Percentiles rank a stretch among this genome's conserved stretches.
phyloP scores from a whole-genome alignment of 805 yeast species.

The Ogataea ganodermae region DNA sequence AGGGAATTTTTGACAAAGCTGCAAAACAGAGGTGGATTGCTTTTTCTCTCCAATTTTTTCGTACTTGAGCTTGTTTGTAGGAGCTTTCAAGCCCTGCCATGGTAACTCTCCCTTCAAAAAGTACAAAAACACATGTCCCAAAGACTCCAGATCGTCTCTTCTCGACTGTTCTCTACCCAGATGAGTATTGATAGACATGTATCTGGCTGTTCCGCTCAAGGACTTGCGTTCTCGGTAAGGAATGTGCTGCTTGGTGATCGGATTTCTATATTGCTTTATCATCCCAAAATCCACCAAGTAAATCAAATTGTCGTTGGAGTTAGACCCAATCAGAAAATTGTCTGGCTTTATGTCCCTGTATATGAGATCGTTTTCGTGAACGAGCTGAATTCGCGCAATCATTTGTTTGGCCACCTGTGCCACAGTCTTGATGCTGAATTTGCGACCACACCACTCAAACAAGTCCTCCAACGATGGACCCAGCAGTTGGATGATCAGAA shows the following conservation, averaged over 20 bases:
- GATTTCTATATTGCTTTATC: conserved; percentile 85
- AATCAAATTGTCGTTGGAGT: conserved; percentile 52
- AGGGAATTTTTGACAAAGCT: conserved; percentile 66
- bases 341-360: conserved; percentile 86
- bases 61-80: conserved; percentile 79
- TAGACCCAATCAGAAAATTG: conserved; percentile 75
- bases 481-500: conserved; percentile 70
- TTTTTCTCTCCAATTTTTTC: conserved; percentile 84
- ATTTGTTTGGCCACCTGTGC: conserved; percentile 76
- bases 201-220: conserved; percentile 81
- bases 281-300: conserved; percentile 82
- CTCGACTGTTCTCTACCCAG: conserved; percentile 81
- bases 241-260: conserved; percentile 75
- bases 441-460: conserved; percentile 86
- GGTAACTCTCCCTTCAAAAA: conserved; percentile 79
- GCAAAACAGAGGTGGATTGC: conserved; percentile 64
- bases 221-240: conserved; percentile 82
- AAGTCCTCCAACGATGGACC: conserved; percentile 86
- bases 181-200: conserved; percentile 88
- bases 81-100: conserved; percentile 90
- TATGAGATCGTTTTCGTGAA: conserved; percentile 75
- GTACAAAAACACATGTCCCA: conserved; percentile 82
- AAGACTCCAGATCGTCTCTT: conserved; percentile 78
- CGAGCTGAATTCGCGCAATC: conserved; percentile 70
- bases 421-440: conserved; percentile 69